Percentiles rank a stretch among this genome's conserved stretches.
These are phyloP conservation scores for Ephemerocybe angulata DNA, from an alignment of 768 basidiomycete species.

Conservation along the genomic window DNA sequence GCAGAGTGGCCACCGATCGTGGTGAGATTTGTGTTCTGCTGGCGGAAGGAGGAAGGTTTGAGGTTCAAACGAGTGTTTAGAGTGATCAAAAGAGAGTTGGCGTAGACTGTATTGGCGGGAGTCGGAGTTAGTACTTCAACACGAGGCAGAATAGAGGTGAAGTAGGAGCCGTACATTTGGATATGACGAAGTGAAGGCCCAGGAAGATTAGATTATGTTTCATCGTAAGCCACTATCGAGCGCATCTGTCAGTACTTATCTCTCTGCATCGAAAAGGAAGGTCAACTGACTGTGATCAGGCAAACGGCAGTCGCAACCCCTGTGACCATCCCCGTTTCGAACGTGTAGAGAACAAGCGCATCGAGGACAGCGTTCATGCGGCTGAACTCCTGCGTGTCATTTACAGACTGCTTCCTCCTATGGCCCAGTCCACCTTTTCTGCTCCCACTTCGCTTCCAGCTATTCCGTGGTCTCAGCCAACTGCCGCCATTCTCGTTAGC, in stretches of 20 bases:
- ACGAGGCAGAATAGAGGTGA: not conserved
- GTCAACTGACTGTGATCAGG: conserved; percentile 41
- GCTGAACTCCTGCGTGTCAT: conserved; percentile 32
- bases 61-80: conserved; percentile 1
- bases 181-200: conserved; percentile 48
- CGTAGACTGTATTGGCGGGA: conserved; percentile 35
- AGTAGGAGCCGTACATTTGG: conserved; percentile 32
- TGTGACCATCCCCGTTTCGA: conserved; percentile 52
- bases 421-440: too few species aligned
- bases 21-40: not conserved
- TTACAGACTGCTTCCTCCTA: too few species aligned
- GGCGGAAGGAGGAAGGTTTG: not conserved
- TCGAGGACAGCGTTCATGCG: conserved; percentile 46
- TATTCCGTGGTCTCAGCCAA: too few species aligned
- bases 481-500: too few species aligned
- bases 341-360: conserved; percentile 44
- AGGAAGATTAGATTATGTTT: conserved; percentile 42
- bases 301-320: conserved; percentile 45
- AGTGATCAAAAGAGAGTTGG: conserved; percentile 42
- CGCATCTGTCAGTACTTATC: not conserved
- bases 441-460: too few species aligned
- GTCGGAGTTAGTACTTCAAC: not conserved
- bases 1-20: too few species aligned
- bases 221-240: conserved; percentile 49
- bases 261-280: not conserved